These are phyloP conservation scores for Nemophila menziesii DNA, from an alignment of 257 asterid genomes.

Conservation along the genomic window DNA sequence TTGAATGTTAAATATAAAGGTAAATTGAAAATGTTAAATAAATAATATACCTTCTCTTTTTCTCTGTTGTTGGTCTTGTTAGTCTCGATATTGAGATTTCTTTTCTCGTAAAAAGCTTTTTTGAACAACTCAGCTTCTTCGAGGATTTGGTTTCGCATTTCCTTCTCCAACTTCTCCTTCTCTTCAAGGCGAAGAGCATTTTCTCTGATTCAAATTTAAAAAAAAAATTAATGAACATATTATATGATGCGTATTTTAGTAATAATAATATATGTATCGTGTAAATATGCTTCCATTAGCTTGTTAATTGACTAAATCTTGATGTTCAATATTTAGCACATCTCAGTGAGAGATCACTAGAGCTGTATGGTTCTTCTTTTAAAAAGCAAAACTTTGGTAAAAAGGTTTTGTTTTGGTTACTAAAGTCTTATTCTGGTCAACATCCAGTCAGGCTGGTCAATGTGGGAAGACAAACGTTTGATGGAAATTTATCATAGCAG, in stretches of 20 bases:
- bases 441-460: neutral
- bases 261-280: no score
- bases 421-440: neutral
- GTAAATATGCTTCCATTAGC: no score
- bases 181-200: constrained; percentile 86
- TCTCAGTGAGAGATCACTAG: neutral
- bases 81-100: constrained; percentile 56
- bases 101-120: constrained; percentile 71
- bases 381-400: neutral
- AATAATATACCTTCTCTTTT: constrained; percentile 51
- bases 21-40: neutral
- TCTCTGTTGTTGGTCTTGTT: constrained; percentile 66
- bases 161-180: constrained; percentile 88
- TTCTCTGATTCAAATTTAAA: constrained; percentile 35
- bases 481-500: neutral
- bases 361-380: neutral
- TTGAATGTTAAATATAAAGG: neutral
- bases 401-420: neutral
- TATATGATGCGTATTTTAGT: neutral
- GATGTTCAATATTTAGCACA: neutral
- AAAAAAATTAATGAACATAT: neutral
- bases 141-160: constrained; percentile 62
- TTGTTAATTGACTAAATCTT: no score
- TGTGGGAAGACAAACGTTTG: neutral
- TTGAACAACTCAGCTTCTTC: constrained; percentile 77